Base-by-base conservation (phyloP, 1,284 basidiomycete species). In the Boletellus deceptivus region DNA sequence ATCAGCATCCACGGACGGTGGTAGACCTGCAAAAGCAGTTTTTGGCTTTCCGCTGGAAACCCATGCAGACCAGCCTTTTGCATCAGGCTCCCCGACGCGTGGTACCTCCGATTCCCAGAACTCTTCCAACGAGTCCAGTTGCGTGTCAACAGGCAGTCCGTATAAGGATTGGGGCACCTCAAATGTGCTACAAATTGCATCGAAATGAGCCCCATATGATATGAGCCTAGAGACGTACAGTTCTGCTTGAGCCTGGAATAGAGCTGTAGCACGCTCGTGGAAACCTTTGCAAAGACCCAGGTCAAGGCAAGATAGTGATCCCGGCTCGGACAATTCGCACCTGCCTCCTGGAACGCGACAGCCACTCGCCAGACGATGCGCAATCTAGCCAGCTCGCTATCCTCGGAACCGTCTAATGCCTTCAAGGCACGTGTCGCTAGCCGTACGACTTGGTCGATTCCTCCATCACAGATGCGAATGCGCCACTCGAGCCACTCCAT, bases 401-500 rank as follows among this genome's bases (percentile, higher is more conserved):
- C 70, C 35, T 74, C 70, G 16, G 62, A 63, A 17, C 58, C 55
- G 27, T 64, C 63, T 35, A 84, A 59, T 6, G 72, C 67, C 17
- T 62, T 59, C 44, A 82, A 54, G 2, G 75, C 70, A 24, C 78
- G 72, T 22, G 60, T 53, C 6, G 76, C 78, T 56, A 81, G 79
- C 25, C 75, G 69, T 6, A 82, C 64, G 14, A 87, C 61, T n/a
- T 74, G 76, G 43, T 79, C 74, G 25, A 85, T 63, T 6, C 77
- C 78, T 48, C 69, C 68, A 31, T 53, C 68, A 33, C 67, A 70
- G 39, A 58, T 75, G 25, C 79, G 72, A 29, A 85, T 78, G 48
- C 77, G 75, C 88, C 86, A 90, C 57, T 87, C 85, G 6, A 89
- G 61, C 88, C 86, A 91, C 55, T 84, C 84, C 68, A 87, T 77